phyloP scores from a whole-genome alignment of 176 grass and related monocot genomes.

The Ensete glaucum region DNA sequence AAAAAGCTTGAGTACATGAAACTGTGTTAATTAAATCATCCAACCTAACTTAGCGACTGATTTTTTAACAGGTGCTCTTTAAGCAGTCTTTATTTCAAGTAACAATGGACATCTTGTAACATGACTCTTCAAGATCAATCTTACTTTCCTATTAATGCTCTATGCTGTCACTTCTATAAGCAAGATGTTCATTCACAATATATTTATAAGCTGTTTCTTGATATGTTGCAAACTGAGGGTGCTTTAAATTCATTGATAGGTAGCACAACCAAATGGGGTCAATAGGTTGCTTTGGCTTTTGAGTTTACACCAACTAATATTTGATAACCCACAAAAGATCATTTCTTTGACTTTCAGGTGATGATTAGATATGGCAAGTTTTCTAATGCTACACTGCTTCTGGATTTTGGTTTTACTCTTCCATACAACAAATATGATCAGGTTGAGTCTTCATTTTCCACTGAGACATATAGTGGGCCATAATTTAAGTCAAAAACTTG shows the following conservation, averaged over 20 bases:
- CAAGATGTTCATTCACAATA: neutral
- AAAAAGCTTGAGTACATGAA: neutral
- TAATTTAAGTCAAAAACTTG: neutral
- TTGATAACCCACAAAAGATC: neutral
- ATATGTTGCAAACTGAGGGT: neutral
- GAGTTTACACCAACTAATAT: neutral
- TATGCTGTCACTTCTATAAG: neutral
- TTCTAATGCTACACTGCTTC: constrained; percentile 52
- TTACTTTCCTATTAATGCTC: neutral
- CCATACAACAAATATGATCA: constrained; percentile 59
- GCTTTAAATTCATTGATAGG: neutral
- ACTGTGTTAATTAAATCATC: neutral
- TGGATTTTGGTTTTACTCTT: constrained; percentile 86
- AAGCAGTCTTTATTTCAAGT: neutral
- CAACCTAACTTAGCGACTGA: neutral
- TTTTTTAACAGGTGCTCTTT: neutral
- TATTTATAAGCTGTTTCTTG: neutral
- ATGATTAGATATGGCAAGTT: constrained; percentile 76
- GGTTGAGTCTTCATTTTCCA: constrained; percentile 33
- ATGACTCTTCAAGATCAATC: neutral
- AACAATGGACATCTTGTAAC: neutral
- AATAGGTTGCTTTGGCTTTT: neutral
- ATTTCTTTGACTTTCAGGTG: constrained; percentile 42
- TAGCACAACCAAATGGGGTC: neutral
- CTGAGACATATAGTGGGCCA: neutral